Evolutionary conservation across 371 early-diverging fungal genomes (phyloP).

Genomic region (Syncephalastrum sp.): DNA sequence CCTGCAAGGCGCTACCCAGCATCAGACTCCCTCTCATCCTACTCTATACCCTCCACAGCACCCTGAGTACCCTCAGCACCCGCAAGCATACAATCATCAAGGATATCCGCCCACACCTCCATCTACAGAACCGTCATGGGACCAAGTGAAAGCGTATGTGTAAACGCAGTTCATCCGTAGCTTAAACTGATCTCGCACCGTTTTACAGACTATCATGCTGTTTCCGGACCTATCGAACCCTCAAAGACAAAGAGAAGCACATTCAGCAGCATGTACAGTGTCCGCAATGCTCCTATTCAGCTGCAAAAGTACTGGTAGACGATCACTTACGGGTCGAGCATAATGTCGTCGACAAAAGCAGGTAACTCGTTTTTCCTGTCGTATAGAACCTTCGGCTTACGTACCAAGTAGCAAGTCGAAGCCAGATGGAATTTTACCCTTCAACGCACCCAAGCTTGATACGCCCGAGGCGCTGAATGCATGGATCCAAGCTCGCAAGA

Average conservation of each 20-base stretch:
- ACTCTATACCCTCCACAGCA: slow-evolving; percentile 4
- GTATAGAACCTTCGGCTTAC: not conserved
- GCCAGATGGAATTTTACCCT: slow-evolving; percentile 43
- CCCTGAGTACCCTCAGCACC: slow-evolving; percentile 4
- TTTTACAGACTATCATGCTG: slow-evolving; percentile 23
- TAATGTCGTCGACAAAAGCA: slow-evolving; percentile 20
- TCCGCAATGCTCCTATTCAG: slow-evolving; percentile 27
- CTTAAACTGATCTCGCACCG: not conserved
- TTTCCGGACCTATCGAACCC: slow-evolving; percentile 23
- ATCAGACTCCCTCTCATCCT: not conserved
- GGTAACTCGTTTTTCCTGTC: slow-evolving; percentile 4
- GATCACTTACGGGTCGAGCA: slow-evolving; percentile 33
- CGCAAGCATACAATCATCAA: slow-evolving; percentile 13
- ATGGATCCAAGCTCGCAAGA: slow-evolving; percentile 71
- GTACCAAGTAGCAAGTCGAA: slow-evolving; percentile 14
- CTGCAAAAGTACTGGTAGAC: slow-evolving; percentile 21
- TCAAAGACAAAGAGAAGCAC: slow-evolving; percentile 29
- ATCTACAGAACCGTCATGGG: not conserved
- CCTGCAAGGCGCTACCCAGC: slow-evolving; percentile 10
- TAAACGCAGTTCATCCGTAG: not conserved
- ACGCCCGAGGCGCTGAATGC: slow-evolving; percentile 64
- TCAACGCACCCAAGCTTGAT: slow-evolving; percentile 45
- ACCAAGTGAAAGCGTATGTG: slow-evolving; percentile 1
- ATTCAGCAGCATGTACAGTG: slow-evolving; percentile 36
- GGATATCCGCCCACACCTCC: slow-evolving; percentile 3